Conservation (phyloP, 139 green algal species). For the Pleodorina starrii region DNA sequence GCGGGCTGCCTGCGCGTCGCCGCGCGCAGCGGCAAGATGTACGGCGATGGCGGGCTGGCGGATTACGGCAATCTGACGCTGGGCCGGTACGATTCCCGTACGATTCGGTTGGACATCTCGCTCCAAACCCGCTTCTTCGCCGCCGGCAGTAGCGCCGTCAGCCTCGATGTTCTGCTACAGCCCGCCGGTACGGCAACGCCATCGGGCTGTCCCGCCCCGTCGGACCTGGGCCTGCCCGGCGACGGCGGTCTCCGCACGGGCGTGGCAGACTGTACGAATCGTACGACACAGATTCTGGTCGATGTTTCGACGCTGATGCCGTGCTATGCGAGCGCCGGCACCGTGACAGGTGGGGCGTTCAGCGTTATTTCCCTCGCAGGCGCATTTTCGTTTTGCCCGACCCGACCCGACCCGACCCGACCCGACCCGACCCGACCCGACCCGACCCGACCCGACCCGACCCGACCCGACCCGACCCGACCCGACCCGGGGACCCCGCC, state of each 20-base stretch:
- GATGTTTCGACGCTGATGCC: not conserved
- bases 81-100: not conserved
- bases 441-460: no score
- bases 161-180: slow-evolving; percentile 1
- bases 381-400: no score
- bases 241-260: slow-evolving; percentile 12
- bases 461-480: no score
- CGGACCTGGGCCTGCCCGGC: not conserved
- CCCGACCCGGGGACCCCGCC: no score
- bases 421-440: no score
- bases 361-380: no score
- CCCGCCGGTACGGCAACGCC: not conserved
- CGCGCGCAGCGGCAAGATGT: not conserved
- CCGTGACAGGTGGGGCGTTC: not conserved
- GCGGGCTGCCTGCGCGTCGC: slow-evolving; percentile 13
- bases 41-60: not conserved
- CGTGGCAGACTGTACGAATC: not conserved
- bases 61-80: slow-evolving; percentile 33
- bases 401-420: no score
- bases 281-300: not conserved
- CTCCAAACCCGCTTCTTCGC: not conserved
- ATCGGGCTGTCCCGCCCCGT: not conserved
- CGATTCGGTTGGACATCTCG: not conserved
- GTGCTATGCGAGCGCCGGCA: not conserved
- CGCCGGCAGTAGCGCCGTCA: not conserved